Evolutionary conservation across 192 early-diverging fungal genomes (phyloP), one percentile per base, ranked within the genome.

Genomic region (Backusella mclennaniae): DNA sequence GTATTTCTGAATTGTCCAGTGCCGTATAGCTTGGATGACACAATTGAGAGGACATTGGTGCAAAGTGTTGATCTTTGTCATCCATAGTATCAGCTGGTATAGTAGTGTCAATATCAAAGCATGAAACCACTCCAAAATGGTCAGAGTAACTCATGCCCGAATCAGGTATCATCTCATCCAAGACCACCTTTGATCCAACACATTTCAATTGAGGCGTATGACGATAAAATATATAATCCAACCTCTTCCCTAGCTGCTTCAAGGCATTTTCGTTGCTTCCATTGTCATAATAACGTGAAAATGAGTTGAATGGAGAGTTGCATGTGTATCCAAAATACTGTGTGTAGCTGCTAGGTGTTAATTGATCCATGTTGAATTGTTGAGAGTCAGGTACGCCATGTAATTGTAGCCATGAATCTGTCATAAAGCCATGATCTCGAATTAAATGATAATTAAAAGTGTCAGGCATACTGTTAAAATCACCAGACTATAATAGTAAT

Each of bases 101-200:
- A n/a, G 46, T 49, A 29, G 14, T 26, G 29, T 31, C 19, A 49
- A 75, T 75, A 19, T n/a, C 23, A 69, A 88, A 88, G 15, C 31
- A 77, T 12, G 87, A 84, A 76, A 85, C 77, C 6, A 88, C 87
- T 6, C 87, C 87, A 72, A 88, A 88, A 71, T 88, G 87, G 68
- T 88, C 87, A 6, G 83, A 83, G 70, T 86, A 88, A 23, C 74
- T 81, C 71, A 26, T 38, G 15, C 23, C 36, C 35, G 81, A 70
- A 17, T 67, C 72, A n/a, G 83, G 83, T 36, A 84, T 81, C 19
- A 42, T 41, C 19, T 84, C 83, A 11, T 75, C 78, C 67, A 84
- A 67, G 4, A 78, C 80, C 17, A 84, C 83, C 3, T 42, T 42
- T 35, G 80, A 78, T 21, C 73, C 52, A 14, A 73, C 73, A 44